phyloP scores from a whole-genome alignment of 768 basidiomycete genomes.

The Collybia sordida region DNA sequence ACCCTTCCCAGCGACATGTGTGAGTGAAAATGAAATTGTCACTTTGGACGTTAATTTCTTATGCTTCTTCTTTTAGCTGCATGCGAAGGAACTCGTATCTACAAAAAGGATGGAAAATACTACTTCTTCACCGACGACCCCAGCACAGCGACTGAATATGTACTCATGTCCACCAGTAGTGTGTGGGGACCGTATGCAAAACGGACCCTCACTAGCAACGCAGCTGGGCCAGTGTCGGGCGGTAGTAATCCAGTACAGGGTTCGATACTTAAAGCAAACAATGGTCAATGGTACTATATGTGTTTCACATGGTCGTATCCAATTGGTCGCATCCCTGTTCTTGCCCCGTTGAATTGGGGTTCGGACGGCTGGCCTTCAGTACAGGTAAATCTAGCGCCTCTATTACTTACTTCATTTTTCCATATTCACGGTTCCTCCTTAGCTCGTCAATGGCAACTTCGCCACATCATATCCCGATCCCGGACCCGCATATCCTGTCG shows the following conservation, averaged over 20 bases:
- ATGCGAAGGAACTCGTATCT: slow-evolving; percentile 14
- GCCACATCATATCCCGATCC: slow-evolving; percentile 14
- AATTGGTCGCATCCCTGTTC: slow-evolving; percentile 14
- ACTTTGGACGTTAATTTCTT: neutral
- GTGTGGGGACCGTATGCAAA: slow-evolving; percentile 14
- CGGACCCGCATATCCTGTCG: slow-evolving; percentile 8
- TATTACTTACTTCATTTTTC: too few relatives aligned
- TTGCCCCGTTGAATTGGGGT: slow-evolving; percentile 17
- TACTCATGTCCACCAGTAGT: slow-evolving; percentile 9
- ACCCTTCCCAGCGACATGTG: neutral
- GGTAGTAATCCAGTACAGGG: slow-evolving; percentile 10
- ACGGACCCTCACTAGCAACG: slow-evolving; percentile 3
- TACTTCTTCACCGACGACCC: slow-evolving; percentile 14
- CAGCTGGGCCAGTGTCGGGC: slow-evolving; percentile 4
- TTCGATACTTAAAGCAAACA: slow-evolving; percentile 11
- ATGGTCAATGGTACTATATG: slow-evolving; percentile 14
- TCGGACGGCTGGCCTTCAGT: slow-evolving; percentile 16
- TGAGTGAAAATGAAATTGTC: too few relatives aligned
- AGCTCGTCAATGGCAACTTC: slow-evolving; percentile 11
- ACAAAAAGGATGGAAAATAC: slow-evolving; percentile 14
- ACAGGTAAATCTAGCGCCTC: neutral
- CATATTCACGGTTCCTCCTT: too few relatives aligned
- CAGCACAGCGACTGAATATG: neutral
- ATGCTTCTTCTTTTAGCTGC: slow-evolving; percentile 1
- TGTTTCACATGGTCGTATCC: slow-evolving; percentile 15